Conservation (phyloP, 108 stramenopile genomes). For the Cyclotella cryptica region DNA sequence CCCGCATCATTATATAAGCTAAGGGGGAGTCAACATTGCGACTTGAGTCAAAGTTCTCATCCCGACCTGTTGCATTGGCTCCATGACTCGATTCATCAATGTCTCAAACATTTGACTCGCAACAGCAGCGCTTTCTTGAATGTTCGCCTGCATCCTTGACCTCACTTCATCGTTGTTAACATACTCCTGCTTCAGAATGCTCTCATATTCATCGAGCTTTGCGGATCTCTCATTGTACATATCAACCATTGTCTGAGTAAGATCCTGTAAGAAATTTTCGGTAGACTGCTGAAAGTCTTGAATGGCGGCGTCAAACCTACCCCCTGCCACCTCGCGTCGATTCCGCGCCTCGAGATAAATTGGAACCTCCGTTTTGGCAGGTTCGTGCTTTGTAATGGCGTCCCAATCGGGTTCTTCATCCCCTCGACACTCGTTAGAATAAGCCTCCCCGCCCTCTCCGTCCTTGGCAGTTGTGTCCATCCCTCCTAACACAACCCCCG, state of each 20-base stretch:
- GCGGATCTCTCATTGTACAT: conserved; percentile 39
- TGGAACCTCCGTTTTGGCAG: conserved; percentile 51
- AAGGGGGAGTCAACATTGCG: conserved; percentile 1
- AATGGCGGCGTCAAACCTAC: conserved; percentile 44
- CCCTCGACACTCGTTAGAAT: background rate
- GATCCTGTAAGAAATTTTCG: conserved; percentile 31
- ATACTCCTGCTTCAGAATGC: conserved; percentile 46
- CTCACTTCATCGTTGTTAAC: conserved; percentile 45
- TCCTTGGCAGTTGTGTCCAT: conserved; percentile 1
- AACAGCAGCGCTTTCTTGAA: conserved; percentile 45
- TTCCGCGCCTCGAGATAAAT: conserved; percentile 35
- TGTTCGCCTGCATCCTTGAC: conserved; percentile 37
- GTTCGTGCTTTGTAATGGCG: conserved; percentile 48
- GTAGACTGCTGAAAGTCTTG: conserved; percentile 39
- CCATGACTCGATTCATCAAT: conserved; percentile 45
- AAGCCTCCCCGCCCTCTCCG: background rate
- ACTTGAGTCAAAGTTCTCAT: conserved; percentile 10
- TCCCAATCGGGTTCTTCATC: conserved; percentile 56
- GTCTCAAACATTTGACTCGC: conserved; percentile 37
- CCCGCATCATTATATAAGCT: background rate
- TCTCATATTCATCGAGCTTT: conserved; percentile 46
- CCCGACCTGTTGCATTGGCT: background rate
- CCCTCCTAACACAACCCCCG: conserved; percentile 13
- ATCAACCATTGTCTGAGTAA: conserved; percentile 53
- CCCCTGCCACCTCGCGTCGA: conserved; percentile 31